A percentile compares a stretch with the other conserved stretches of the same genome.
Evolutionary conservation across 2,329 filamentous ascomycete genomes (phyloP).

Genomic region (Chalaropsis ovoidea): DNA sequence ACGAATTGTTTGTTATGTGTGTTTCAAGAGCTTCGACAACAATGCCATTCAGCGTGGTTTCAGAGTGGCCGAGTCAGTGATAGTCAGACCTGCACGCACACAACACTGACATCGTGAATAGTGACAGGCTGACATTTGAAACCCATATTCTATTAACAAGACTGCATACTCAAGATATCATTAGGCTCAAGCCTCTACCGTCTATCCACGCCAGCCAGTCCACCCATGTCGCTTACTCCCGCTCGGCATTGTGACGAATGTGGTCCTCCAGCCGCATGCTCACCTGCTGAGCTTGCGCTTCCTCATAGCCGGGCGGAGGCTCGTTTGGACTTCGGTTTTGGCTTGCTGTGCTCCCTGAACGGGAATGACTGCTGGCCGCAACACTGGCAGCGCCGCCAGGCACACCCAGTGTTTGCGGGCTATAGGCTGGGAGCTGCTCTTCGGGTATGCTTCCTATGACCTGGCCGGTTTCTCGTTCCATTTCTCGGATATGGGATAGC

Average conservation of each 20-base stretch:
- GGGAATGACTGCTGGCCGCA: conserved; percentile 27
- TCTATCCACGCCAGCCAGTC: neutral
- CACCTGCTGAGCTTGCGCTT: conserved; percentile 66
- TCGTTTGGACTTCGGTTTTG: conserved; percentile 48
- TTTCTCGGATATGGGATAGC: conserved; percentile 67
- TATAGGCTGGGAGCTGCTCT: conserved; percentile 78
- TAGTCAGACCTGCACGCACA: neutral
- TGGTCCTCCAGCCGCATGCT: conserved; percentile 55
- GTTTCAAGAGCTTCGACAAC: too few species aligned
- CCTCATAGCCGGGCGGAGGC: conserved; percentile 84
- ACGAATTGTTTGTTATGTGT: neutral
- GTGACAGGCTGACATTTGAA: neutral
- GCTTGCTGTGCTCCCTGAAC: conserved; percentile 34
- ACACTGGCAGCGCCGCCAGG: conserved; percentile 29
- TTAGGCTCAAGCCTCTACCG: neutral
- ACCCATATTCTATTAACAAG: neutral
- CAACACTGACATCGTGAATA: neutral
- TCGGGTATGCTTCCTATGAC: conserved; percentile 56
- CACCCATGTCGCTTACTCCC: conserved; percentile 33
- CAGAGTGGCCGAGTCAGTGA: too few species aligned
- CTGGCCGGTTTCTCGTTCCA: conserved; percentile 57
- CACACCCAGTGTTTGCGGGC: conserved; percentile 17
- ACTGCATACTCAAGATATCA: neutral
- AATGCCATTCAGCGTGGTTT: too few species aligned
- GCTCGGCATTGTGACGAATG: conserved; percentile 62